Conservation (phyloP, 1,284 basidiomycete species). For the Ustilago crameri region DNA sequence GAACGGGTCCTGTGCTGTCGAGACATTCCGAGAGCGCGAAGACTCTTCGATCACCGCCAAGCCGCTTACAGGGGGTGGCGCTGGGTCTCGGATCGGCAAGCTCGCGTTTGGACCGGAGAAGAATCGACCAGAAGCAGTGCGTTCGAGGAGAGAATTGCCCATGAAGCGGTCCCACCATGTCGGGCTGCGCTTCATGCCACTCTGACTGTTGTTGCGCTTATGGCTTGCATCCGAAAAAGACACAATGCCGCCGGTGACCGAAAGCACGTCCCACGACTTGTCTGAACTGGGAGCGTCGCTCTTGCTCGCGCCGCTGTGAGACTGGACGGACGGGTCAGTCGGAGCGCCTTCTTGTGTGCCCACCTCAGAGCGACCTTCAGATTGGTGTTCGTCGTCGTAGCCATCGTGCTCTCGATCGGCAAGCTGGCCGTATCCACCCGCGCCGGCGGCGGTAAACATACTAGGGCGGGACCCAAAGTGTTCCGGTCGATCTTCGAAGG, state of each 20-base stretch:
- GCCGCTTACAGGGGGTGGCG: conserved; percentile 39
- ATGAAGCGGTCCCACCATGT: conserved; percentile 65
- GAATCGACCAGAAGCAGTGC: conserved; percentile 52
- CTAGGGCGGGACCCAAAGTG: neutral
- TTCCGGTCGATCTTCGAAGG: conserved; percentile 53
- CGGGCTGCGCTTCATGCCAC: conserved; percentile 47
- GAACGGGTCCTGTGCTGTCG: conserved; percentile 28
- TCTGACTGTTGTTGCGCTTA: conserved; percentile 6
- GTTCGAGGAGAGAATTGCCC: conserved; percentile 51
- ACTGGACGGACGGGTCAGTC: conserved; percentile 31
- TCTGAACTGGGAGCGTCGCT: conserved; percentile 33
- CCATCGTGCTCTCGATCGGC: conserved; percentile 17
- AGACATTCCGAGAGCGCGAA: conserved; percentile 35
- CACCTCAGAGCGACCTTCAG: conserved; percentile 23
- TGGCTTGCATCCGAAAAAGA: conserved; percentile 50
- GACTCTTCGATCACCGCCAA: conserved; percentile 50
- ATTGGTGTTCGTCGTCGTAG: conserved; percentile 33
- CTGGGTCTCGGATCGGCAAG: conserved; percentile 59
- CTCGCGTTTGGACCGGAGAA: conserved; percentile 33
- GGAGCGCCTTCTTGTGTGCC: conserved; percentile 21
- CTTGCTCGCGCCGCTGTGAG: conserved; percentile 42
- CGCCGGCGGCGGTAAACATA: conserved; percentile 1
- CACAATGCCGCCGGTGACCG: conserved; percentile 20
- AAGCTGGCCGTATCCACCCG: conserved; percentile 26
- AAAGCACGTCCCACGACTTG: conserved; percentile 24